Percentiles rank a stretch among this genome's conserved stretches.
Evolutionary conservation across 768 basidiomycete species (phyloP).

Genomic region (Tephrocybe sp.): DNA sequence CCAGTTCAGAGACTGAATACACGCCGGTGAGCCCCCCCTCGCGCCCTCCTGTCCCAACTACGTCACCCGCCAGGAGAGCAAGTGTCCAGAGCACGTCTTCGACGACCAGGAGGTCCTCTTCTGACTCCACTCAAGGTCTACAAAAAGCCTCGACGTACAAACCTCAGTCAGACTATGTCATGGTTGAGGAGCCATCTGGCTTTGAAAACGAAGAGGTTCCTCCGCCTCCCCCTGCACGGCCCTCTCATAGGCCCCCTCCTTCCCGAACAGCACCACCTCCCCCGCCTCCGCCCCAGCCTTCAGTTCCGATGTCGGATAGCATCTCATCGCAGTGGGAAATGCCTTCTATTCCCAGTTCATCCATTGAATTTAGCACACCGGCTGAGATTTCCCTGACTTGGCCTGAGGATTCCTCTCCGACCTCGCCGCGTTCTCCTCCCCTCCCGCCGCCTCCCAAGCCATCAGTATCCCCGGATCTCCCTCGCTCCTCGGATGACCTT

Average conservation of each 20-base stretch:
- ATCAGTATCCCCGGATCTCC: conserved; percentile 29
- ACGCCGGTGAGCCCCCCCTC: conserved; percentile 36
- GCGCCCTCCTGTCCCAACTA: conserved; percentile 49
- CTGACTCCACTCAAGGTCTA: conserved; percentile 24
- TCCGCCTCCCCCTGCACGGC: conserved; percentile 46
- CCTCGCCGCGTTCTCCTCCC: conserved; percentile 15
- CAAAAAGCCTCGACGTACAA: conserved; percentile 25
- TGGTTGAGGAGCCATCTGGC: conserved; percentile 55
- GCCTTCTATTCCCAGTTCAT: conserved; percentile 55
- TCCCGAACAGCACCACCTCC: conserved; percentile 32
- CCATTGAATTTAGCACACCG: conserved; percentile 50
- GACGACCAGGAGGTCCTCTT: conserved; percentile 36
- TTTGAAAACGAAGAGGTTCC: conserved; percentile 34
- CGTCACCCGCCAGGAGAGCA: conserved; percentile 37
- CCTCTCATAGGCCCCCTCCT: conserved; percentile 41
- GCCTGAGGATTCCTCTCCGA: conserved; percentile 54
- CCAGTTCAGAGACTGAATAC: conserved; percentile 18
- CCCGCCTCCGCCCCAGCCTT: conserved; percentile 22
- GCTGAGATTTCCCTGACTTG: conserved; percentile 59
- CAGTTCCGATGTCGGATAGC: conserved; percentile 31
- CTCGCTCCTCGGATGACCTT: conserved; percentile 62
- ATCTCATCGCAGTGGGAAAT: conserved; percentile 65
- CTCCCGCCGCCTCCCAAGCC: conserved; percentile 13
- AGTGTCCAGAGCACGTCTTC: conserved; percentile 36
- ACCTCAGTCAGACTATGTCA: conserved; percentile 55